Percentiles rank a stretch among this genome's conserved stretches.
Evolutionary conservation across 2,329 filamentous ascomycete species (phyloP).

Genomic region (Diplodia seriata): DNA sequence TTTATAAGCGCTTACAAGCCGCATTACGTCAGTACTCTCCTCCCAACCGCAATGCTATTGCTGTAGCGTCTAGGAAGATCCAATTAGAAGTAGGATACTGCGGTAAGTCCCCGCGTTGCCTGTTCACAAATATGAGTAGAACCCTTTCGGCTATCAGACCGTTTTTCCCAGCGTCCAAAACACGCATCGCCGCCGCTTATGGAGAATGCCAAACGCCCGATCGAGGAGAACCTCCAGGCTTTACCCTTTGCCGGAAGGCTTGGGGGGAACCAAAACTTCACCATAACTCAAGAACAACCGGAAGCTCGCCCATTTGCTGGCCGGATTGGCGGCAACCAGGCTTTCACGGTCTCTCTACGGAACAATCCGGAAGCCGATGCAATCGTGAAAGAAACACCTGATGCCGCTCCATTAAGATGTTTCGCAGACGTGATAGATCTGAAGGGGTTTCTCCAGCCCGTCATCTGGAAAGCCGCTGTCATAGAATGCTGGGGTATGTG

Average conservation of each 20-base stretch:
- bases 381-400: neutral
- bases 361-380: neutral
- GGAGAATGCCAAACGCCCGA: neutral
- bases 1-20: neutral
- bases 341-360: neutral
- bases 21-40: neutral
- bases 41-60: neutral
- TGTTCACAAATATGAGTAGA: too few species aligned
- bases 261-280: neutral
- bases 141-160: neutral
- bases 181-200: neutral
- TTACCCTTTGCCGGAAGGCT: neutral
- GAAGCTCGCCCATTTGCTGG: neutral
- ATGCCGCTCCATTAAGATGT: neutral
- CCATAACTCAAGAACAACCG: neutral
- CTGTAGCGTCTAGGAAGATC: neutral
- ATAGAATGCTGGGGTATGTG: neutral
- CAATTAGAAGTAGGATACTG: neutral
- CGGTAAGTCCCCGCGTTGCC: neutral
- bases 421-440: neutral
- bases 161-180: neutral
- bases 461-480: slow-evolving; percentile 2
- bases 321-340: neutral
- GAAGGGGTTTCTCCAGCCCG: neutral
- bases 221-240: neutral